Conservation (phyloP, 768 basidiomycete species). For the Boletus sp. region DNA sequence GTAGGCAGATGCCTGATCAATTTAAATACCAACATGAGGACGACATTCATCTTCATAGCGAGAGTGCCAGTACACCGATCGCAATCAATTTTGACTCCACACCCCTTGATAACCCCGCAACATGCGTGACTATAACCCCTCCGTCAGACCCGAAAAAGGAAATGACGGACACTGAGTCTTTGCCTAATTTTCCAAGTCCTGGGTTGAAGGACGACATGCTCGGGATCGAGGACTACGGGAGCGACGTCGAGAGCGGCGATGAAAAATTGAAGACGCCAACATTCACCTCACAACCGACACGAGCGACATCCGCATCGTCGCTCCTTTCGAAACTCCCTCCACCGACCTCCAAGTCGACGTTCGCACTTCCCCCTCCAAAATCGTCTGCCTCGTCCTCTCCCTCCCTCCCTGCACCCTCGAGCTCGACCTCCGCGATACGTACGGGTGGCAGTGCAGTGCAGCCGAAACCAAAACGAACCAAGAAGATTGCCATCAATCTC, state of each 20-base stretch:
- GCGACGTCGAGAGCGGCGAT: slow-evolving; percentile 60
- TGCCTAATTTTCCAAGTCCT: no score
- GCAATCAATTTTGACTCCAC: no score
- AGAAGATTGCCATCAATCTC: no score
- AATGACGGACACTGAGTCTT: no score
- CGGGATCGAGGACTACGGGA: slow-evolving; percentile 76
- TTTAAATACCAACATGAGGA: no score
- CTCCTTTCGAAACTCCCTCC: slow-evolving; percentile 25
- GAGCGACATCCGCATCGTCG: no score
- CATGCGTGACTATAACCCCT: no score
- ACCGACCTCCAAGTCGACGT: slow-evolving; percentile 30
- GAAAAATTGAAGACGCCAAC: slow-evolving; percentile 31
- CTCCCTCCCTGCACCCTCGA: slow-evolving; percentile 28
- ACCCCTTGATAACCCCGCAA: no score
- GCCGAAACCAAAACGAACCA: slow-evolving; percentile 40
- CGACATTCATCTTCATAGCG: no score
- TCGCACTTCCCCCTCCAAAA: slow-evolving; percentile 39
- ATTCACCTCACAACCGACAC: not conserved
- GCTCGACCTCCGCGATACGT: not conserved
- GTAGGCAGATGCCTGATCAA: no score
- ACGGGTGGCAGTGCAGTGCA: slow-evolving; percentile 13
- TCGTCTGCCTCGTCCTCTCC: slow-evolving; percentile 24
- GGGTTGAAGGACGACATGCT: slow-evolving; percentile 61
- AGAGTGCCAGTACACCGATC: no score
- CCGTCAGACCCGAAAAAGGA: no score